These are phyloP conservation scores for Fusarium nelsonii DNA, from an alignment of 2,329 filamentous ascomycete genomes.

Conservation along the genomic window DNA sequence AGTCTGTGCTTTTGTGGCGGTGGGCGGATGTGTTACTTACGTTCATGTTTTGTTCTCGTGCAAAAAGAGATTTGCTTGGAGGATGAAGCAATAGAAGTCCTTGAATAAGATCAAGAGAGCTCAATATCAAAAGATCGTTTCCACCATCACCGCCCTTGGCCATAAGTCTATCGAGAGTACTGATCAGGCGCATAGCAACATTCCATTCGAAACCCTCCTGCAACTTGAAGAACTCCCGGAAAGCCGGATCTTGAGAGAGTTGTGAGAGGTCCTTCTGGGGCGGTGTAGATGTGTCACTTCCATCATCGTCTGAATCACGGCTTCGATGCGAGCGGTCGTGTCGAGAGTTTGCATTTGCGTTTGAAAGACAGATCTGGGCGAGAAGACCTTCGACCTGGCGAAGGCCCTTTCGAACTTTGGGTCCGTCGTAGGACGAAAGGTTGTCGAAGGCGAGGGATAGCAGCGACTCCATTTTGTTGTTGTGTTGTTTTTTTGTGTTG, in stretches of 20 bases:
- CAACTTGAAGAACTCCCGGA: slow-evolving; percentile 94
- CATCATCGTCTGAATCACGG: slow-evolving; percentile 49
- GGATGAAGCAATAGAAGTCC: slow-evolving; percentile 90
- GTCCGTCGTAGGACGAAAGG: slow-evolving; percentile 89
- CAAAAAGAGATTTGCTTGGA: slow-evolving; percentile 87
- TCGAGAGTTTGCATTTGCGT: slow-evolving; percentile 66
- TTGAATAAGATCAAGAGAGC: slow-evolving; percentile 88
- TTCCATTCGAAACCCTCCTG: slow-evolving; percentile 99
- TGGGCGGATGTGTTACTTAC: slow-evolving; percentile 58
- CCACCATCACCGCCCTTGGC: slow-evolving; percentile 85
- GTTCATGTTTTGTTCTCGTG: slow-evolving; percentile 94
- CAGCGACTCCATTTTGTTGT: slow-evolving; percentile 81
- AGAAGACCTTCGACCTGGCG: slow-evolving; percentile 94
- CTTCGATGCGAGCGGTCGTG: slow-evolving; percentile 37
- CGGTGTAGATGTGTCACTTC: slow-evolving; percentile 57
- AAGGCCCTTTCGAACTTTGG: slow-evolving; percentile 92
- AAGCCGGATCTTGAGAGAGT: slow-evolving; percentile 85
- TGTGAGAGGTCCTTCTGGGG: slow-evolving; percentile 74
- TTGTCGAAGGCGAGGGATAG: slow-evolving; percentile 96
- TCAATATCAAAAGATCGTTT: slow-evolving; percentile 89
- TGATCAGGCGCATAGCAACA: slow-evolving; percentile 86
- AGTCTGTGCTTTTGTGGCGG: not conserved
- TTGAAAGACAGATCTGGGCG: slow-evolving; percentile 90
- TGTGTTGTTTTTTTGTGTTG: not conserved
- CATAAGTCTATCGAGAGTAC: slow-evolving; percentile 86